Percentiles rank a stretch among this genome's conserved stretches.
Evolutionary conservation across 805 yeast genomes (phyloP).

Genomic region (Cyberlindnera misumaiensis): DNA sequence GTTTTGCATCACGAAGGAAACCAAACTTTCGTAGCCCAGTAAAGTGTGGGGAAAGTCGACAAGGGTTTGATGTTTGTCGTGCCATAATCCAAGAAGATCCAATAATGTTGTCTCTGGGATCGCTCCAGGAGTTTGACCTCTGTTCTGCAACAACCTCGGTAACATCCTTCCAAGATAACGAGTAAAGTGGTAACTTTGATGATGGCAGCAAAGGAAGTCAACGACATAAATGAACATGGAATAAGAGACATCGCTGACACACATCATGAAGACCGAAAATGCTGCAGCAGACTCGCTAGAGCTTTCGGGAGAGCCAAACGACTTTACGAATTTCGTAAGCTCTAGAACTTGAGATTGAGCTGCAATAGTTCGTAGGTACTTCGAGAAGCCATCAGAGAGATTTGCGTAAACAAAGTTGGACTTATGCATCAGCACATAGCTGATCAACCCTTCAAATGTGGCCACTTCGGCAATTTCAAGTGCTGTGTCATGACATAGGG

Average conservation of each 20-base stretch:
- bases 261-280: slow-evolving; percentile 15
- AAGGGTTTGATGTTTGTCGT: slow-evolving; percentile 2
- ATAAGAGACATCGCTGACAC: slow-evolving; percentile 18
- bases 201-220: slow-evolving; percentile 2
- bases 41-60: slow-evolving; percentile 8
- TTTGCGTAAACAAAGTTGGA: slow-evolving; percentile 10
- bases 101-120: slow-evolving; percentile 4
- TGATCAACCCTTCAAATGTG: not conserved
- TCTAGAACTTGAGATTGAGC: slow-evolving; percentile 5
- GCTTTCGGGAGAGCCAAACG: slow-evolving; percentile 19
- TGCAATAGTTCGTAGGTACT: not conserved
- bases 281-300: slow-evolving; percentile 24
- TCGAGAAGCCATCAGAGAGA: not conserved
- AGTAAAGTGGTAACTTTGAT: slow-evolving; percentile 14
- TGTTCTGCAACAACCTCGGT: not conserved
- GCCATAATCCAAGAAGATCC: slow-evolving; percentile 14
- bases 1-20: slow-evolving; percentile 17
- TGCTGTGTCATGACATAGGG: slow-evolving; percentile 24
- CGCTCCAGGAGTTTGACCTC: not conserved
- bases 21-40: slow-evolving; percentile 5
- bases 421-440: slow-evolving; percentile 4
- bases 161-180: slow-evolving; percentile 13
- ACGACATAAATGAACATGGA: slow-evolving; percentile 14
- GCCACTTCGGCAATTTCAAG: slow-evolving; percentile 1
- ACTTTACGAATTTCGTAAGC: slow-evolving; percentile 22